A percentile compares a stretch with the other conserved stretches of the same genome.
Conservation (phyloP, 441 rosid species). For the Eruca vesicaria region DNA sequence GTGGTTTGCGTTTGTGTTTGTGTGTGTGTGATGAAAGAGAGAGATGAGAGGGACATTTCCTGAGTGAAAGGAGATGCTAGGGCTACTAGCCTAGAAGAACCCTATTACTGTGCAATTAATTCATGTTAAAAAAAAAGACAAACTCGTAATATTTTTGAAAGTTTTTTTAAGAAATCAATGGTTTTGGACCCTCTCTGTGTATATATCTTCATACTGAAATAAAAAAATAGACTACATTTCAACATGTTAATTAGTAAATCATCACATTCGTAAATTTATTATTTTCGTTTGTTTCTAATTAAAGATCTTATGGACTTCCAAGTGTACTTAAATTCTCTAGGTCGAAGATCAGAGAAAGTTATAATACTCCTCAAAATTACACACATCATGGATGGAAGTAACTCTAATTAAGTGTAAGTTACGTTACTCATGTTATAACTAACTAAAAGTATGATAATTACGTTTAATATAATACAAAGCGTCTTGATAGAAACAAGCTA, state of each 20-base stretch:
- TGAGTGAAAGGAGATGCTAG: conserved; percentile 41
- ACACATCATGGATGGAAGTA: neutral
- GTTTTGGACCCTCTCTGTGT: conserved; percentile 6
- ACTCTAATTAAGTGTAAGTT: neutral
- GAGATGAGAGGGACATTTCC: conserved; percentile 44
- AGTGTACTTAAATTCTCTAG: neutral
- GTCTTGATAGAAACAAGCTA: conserved; percentile 14
- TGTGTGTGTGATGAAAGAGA: conserved; percentile 30
- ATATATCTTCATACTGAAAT: neutral
- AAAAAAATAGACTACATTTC: neutral
- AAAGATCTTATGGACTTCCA: neutral
- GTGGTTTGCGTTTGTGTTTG: conserved; percentile 6
- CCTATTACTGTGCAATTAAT: conserved; percentile 30
- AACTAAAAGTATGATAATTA: neutral
- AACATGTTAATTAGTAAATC: neutral
- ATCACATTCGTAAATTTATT: neutral
- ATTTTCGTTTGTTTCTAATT: neutral
- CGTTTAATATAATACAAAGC: neutral
- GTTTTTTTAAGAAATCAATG: neutral
- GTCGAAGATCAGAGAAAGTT: neutral
- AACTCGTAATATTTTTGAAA: conserved; percentile 10
- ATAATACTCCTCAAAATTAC: neutral
- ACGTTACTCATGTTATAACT: neutral
- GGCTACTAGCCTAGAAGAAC: conserved; percentile 37
- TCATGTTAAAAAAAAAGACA: conserved; percentile 36